Base-by-base conservation (phyloP, 148 eudicot species). In the Fallopia convolvulus region DNA sequence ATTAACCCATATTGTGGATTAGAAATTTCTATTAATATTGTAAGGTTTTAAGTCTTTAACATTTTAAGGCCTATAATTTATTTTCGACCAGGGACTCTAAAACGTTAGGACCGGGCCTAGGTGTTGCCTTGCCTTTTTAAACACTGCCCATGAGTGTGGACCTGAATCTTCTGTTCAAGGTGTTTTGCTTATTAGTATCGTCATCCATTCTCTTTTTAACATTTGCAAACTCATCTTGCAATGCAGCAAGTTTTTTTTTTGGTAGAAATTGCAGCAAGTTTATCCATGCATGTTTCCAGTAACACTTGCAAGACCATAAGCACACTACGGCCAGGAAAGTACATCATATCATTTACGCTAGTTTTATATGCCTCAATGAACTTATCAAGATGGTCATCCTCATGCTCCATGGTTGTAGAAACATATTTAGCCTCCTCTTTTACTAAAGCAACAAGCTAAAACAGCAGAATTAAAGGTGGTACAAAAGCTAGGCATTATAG, bases 191-290 rank as follows among this genome's bases (percentile, higher is more conserved):
- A 79, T 90, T 96, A 76, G 88, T 84, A 80, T 93, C 98, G 79
- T 96, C 99, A 77, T 91, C 98, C 93, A 90, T 87, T 83, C 82
- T 96, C 81, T 89, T 90, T 86, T 93, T 96, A 46, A 96, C 97
- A 83, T 82, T 89, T 73, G 90, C 97, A 82, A 93, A 93, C 73
- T 96, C 99, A 82, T 79, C 84, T 79, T 93, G 99, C 74, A 93
- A 77, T 32, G 99, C 98, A 48, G 91, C 82, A 82, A 96, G 83
- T n/a, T n/a, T n/a, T n/a, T n/a, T n/a, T n/a, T n/a, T n/a, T n/a
- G n/a, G n/a, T n/a, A n/a, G n/a, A n/a, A n/a, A n/a, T n/a, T 32
- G 99, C 98, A 48, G 91, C 82, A 82, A 96, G 83, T 81, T 91
- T 96, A 79, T 96, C 99, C 0, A 26, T 26, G 1, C 75, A 75